These are phyloP conservation scores for Didymella keratinophila DNA, from an alignment of 2,329 filamentous ascomycete genomes.

Conservation along the genomic window DNA sequence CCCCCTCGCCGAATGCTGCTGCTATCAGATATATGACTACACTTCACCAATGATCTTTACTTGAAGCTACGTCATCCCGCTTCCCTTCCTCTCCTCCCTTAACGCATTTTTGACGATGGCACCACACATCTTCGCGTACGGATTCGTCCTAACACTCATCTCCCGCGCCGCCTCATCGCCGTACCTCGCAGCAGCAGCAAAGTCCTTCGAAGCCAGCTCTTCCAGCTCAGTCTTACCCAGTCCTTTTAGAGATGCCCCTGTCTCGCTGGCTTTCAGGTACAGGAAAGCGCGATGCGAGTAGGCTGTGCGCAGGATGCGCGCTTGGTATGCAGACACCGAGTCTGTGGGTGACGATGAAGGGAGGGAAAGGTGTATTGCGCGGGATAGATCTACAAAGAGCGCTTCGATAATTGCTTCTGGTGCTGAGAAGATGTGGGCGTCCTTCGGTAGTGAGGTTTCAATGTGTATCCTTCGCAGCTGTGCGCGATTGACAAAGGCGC, in stretches of 20 bases:
- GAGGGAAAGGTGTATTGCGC: slow-evolving; percentile 64
- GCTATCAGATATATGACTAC: too few species aligned
- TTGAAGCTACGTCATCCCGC: slow-evolving; percentile 11
- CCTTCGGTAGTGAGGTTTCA: slow-evolving; percentile 3
- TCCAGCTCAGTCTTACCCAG: slow-evolving; percentile 56
- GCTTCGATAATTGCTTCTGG: slow-evolving; percentile 21
- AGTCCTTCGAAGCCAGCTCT: slow-evolving; percentile 64
- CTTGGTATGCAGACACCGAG: slow-evolving; percentile 59
- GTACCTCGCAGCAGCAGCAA: slow-evolving; percentile 62
- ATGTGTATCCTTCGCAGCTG: slow-evolving; percentile 67
- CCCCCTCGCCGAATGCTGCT: too few species aligned
- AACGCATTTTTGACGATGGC: slow-evolving; percentile 68
- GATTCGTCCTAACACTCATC: slow-evolving; percentile 67
- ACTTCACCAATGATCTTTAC: too few species aligned
- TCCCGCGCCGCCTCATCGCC: slow-evolving; percentile 65
- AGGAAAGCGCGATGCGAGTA: slow-evolving; percentile 71
- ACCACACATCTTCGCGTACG: slow-evolving; percentile 69
- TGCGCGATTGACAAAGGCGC: slow-evolving; percentile 76
- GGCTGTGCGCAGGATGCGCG: slow-evolving; percentile 71
- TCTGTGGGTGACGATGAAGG: slow-evolving; percentile 52
- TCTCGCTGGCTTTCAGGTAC: slow-evolving; percentile 52
- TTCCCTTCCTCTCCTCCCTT: slow-evolving; percentile 57
- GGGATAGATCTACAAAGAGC: slow-evolving; percentile 48
- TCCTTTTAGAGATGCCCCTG: slow-evolving; percentile 43
- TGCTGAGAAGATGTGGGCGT: slow-evolving; percentile 27